phyloP scores from a whole-genome alignment of 108 stramenopile species.

The Skeletonema costatum region DNA sequence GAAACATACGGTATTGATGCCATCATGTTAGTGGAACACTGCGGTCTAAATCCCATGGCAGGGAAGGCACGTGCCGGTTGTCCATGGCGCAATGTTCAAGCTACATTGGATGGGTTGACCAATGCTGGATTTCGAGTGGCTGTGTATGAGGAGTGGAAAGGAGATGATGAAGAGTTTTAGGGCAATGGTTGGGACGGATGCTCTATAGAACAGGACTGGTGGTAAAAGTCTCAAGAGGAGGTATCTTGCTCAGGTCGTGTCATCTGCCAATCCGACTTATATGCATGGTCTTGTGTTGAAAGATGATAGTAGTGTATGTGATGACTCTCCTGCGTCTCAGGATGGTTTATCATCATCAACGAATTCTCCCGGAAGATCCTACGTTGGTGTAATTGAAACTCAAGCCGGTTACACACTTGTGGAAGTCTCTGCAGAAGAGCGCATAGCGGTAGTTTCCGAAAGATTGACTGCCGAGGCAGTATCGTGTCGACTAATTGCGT shows the following conservation, averaged over 20 bases:
- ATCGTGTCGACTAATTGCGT: conserved; percentile 76
- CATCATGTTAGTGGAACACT: conserved; percentile 90
- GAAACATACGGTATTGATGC: conserved; percentile 97
- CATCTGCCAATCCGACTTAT: conserved; percentile 91
- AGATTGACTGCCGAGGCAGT: conserved; percentile 83
- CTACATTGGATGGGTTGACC: conserved; percentile 88
- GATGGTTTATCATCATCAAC: not conserved
- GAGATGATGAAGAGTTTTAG: conserved; percentile 31
- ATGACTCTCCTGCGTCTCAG: conserved; percentile 18
- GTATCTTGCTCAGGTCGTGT: conserved; percentile 85
- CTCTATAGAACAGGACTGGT: not conserved
- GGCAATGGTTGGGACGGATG: conserved; percentile 10
- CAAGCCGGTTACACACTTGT: conserved; percentile 76
- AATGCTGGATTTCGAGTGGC: conserved; percentile 86
- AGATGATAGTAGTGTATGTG: conserved; percentile 34
- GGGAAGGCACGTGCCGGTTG: conserved; percentile 92
- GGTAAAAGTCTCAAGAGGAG: conserved; percentile 63
- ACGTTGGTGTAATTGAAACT: conserved; percentile 75
- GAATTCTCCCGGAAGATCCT: conserved; percentile 60
- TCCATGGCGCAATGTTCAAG: conserved; percentile 88
- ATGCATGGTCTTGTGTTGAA: conserved; percentile 81
- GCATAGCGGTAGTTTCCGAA: conserved; percentile 74
- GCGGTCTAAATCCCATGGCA: conserved; percentile 96
- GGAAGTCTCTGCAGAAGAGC: conserved; percentile 75
- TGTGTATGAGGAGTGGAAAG: conserved; percentile 87